Percentiles rank a stretch among this genome's conserved stretches.
These are phyloP conservation scores for Yarrowia bubula DNA, from an alignment of 805 yeast genomes.

Conservation along the genomic window DNA sequence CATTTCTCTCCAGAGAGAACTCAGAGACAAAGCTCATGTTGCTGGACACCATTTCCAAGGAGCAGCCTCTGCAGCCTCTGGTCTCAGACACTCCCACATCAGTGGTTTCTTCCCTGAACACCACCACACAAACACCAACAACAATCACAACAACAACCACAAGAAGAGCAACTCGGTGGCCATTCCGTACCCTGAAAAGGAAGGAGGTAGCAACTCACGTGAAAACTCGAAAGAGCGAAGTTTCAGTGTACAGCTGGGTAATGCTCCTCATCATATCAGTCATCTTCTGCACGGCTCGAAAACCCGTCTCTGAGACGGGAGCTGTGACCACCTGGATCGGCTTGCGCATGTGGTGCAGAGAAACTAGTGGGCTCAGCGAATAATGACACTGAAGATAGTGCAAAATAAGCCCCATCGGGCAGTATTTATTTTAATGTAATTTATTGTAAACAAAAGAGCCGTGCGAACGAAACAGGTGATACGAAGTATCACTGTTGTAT, in stretches of 20 bases:
- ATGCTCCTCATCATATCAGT: conserved; percentile 11
- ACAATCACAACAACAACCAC: background rate
- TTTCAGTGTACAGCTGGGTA: conserved; percentile 5
- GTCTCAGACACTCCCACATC: background rate
- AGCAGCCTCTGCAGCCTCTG: conserved; percentile 1
- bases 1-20: background rate
- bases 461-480: no score
- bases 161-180: conserved; percentile 6
- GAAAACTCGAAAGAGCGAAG: background rate
- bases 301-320: background rate
- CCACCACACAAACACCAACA: background rate
- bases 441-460: background rate
- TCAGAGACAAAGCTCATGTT: conserved; percentile 10
- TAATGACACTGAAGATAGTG: background rate
- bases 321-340: no score
- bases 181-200: background rate
- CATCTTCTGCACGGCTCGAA: background rate
- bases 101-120: conserved; percentile 12
- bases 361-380: background rate
- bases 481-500: no score
- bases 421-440: conserved; percentile 5
- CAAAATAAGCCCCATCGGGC: background rate
- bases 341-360: no score
- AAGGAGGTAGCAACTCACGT: background rate
- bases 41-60: background rate